Evolutionary conservation across 345 rosid species (phyloP).

Genomic region (Syzygium oleosum): DNA sequence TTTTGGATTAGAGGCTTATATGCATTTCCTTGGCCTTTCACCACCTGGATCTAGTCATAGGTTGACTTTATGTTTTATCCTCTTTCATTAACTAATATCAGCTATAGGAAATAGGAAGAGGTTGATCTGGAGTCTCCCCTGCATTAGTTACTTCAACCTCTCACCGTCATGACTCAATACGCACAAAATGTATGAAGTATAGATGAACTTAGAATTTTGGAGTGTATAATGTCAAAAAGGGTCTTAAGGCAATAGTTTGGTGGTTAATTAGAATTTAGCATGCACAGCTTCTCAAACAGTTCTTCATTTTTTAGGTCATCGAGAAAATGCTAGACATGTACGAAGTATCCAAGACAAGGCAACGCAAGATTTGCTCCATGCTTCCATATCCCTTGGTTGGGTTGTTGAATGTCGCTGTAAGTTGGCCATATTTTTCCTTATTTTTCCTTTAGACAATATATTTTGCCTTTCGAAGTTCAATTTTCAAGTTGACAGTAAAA

Average conservation of each 20-base stretch:
- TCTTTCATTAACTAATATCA: background rate
- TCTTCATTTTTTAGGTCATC: background rate
- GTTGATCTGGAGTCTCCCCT: background rate
- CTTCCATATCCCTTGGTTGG: conserved; percentile 50
- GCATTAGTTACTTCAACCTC: background rate
- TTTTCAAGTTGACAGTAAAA: background rate
- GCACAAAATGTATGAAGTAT: background rate
- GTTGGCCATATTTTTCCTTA: conserved; percentile 14
- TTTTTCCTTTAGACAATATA: background rate
- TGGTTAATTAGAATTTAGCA: background rate
- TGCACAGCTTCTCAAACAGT: background rate
- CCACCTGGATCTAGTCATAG: background rate
- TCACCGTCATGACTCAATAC: background rate
- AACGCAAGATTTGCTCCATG: conserved; percentile 20
- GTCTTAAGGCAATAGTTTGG: background rate
- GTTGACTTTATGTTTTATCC: background rate
- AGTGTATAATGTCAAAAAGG: background rate
- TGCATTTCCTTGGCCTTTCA: background rate
- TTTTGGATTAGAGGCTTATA: background rate
- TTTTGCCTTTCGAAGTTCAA: too few relatives aligned
- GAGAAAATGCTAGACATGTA: background rate
- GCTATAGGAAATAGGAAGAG: background rate
- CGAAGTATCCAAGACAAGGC: background rate
- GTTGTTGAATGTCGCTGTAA: conserved; percentile 79
- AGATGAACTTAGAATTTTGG: background rate